These are phyloP conservation scores for Chlorella ohadii DNA, from an alignment of 139 green algal genomes.

Conservation along the genomic window DNA sequence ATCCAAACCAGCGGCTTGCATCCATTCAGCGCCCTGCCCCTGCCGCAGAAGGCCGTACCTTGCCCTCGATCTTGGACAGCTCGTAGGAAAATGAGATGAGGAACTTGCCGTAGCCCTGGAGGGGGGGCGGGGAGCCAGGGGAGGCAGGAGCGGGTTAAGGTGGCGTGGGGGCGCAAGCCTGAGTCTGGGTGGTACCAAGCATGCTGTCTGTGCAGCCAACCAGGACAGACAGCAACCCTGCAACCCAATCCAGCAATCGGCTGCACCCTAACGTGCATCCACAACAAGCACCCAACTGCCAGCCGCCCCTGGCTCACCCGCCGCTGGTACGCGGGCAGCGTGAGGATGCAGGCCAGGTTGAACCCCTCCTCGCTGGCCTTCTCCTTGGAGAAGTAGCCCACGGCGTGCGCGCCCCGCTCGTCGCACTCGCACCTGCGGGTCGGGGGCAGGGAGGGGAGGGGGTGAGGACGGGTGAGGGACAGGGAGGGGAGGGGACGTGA, in stretches of 20 bases:
- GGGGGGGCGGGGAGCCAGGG: neutral
- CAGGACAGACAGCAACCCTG: too few species aligned
- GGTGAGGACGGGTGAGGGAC: too few species aligned
- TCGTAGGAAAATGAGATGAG: slow-evolving; percentile 99
- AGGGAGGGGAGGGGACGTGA: too few species aligned
- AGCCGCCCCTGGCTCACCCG: slow-evolving; percentile 41
- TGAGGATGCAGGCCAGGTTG: slow-evolving; percentile 99
- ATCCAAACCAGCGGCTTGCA: too few species aligned
- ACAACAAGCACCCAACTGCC: neutral
- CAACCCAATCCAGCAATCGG: too few species aligned
- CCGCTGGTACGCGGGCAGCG: slow-evolving; percentile 96
- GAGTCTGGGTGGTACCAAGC: neutral
- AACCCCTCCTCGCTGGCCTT: slow-evolving; percentile 92
- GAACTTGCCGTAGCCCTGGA: slow-evolving; percentile 97
- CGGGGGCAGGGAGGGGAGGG: too few species aligned
- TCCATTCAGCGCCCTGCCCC: too few species aligned
- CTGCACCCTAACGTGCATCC: too few species aligned
- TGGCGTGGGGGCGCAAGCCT: neutral
- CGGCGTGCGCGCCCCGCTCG: slow-evolving; percentile 94
- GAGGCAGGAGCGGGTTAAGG: neutral
- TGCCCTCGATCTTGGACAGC: slow-evolving; percentile 96
- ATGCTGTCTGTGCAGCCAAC: neutral
- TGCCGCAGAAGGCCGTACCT: slow-evolving; percentile 51
- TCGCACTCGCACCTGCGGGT: slow-evolving; percentile 82
- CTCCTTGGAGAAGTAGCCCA: slow-evolving; percentile 74